Conservation (phyloP, 2,329 filamentous ascomycete genomes). For the Neofusicoccum kwambonambiense region DNA sequence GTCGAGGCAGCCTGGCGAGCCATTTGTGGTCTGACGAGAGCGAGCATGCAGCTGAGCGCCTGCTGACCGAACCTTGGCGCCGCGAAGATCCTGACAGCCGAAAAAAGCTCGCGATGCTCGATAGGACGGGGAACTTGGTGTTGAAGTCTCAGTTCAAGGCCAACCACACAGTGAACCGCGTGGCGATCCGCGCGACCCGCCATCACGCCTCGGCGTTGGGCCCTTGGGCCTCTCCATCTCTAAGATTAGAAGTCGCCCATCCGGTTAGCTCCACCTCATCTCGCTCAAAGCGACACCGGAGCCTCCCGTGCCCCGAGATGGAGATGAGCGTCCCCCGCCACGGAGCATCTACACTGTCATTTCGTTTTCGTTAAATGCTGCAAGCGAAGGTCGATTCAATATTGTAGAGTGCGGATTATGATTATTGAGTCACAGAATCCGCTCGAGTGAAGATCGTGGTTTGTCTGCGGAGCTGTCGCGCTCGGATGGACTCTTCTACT, state of each 20-base stretch:
- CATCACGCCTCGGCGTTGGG: neutral
- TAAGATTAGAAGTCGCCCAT: slow-evolving; percentile 3
- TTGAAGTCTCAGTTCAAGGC: neutral
- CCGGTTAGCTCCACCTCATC: neutral
- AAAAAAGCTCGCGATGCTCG: neutral
- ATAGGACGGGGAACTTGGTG: neutral
- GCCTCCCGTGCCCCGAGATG: slow-evolving; percentile 5
- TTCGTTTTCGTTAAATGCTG: neutral
- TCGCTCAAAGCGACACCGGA: slow-evolving; percentile 2
- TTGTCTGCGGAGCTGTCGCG: no score
- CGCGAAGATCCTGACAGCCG: neutral
- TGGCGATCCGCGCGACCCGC: neutral
- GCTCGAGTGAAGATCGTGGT: no score
- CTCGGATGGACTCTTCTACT: no score
- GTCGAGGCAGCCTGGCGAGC: neutral
- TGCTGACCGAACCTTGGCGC: neutral
- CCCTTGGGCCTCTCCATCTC: neutral
- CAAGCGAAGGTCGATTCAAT: neutral
- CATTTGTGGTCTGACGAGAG: slow-evolving; percentile 1
- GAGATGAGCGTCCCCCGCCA: slow-evolving; percentile 2
- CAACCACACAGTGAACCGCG: neutral
- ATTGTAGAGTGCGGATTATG: no score
- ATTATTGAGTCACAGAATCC: no score
- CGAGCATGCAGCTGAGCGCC: neutral
- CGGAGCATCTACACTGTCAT: neutral